Base-by-base conservation (phyloP, 2,329 filamentous ascomycete genomes). In the Mollisia scopiformis region DNA sequence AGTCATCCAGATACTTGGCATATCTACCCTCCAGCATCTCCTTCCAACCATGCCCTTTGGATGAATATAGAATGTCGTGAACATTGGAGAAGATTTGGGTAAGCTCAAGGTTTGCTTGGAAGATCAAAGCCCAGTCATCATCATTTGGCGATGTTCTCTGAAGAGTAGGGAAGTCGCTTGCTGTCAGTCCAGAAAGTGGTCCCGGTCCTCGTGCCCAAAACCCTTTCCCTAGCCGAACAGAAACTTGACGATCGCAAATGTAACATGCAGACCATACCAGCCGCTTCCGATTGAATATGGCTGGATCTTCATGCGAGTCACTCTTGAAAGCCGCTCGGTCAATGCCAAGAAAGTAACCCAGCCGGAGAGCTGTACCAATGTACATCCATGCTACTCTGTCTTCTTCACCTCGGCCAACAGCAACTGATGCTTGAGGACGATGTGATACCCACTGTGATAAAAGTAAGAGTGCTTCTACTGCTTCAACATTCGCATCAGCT, bases 301-400 rank as follows among this genome's bases (percentile, higher is more conserved):
- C 80, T 8, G 86, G 82, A 58, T 85, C 84, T n/a, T 80, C 80
- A 11, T 83, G 82, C 46, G 82, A 79, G 37, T 87, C 83, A 31
- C 84, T 82, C 46, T 85, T 80, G 66, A 91, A 87, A 0, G 87
- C 86, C 21, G 88, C 90, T 61, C 86, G 81, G 70, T 92, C 89
- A 19, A 92, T 78, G 1, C 86, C 85, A 16, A 91, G 83, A 54
- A 89, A 89, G 71, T 91, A 91, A 0, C 85, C 88, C 2, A 90
- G 83, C 6, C 89, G 82, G 6, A 92, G 75, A 2, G 89, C 89
- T 21, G 88, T 82, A 1, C 89, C 89, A 6, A 91, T 87, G 67
- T 91, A 86, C 88, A 91, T 91, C 89, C 89, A 92, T 0, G 88
- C 88, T 30, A 89, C 88, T 47, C 89, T 83, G 67, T 92, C 88